Percentiles rank a stretch among this genome's conserved stretches.
Conservation (phyloP, 2,329 filamentous ascomycete species). For the Fusarium longipes region DNA sequence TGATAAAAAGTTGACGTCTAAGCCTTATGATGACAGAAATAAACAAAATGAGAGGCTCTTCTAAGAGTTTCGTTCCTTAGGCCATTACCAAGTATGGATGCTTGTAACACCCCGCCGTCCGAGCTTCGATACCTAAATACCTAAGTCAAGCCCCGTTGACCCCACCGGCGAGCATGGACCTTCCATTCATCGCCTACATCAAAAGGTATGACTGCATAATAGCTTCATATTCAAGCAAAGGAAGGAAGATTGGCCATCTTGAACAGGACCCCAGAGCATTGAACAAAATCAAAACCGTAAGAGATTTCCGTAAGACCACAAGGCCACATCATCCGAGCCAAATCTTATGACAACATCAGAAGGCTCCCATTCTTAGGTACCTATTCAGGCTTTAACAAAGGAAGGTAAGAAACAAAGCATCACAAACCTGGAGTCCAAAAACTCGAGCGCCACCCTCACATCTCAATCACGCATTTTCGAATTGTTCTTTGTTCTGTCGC, state of each 20-base stretch:
- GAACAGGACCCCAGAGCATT: too few species aligned
- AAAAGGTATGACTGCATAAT: background rate
- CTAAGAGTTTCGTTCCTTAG: too few species aligned
- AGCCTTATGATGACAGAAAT: too few species aligned
- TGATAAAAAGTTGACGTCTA: too few species aligned
- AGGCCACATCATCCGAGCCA: too few species aligned
- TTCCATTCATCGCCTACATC: background rate
- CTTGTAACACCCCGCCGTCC: background rate
- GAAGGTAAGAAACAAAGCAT: background rate
- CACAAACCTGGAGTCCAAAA: background rate
- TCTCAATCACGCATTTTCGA: background rate
- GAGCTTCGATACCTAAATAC: background rate
- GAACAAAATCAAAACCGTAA: too few species aligned
- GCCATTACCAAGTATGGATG: background rate
- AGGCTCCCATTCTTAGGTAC: too few species aligned
- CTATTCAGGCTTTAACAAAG: too few species aligned
- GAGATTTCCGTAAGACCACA: too few species aligned
- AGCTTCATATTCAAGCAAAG: background rate
- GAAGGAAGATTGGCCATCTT: too few species aligned
- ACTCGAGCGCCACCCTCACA: background rate
- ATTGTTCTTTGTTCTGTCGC: background rate
- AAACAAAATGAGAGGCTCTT: too few species aligned
- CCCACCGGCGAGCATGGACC: background rate
- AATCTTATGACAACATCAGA: too few species aligned
- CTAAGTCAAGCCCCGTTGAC: background rate